These are phyloP conservation scores for Luffa acutangula DNA, from an alignment of 306 rosid species.

Conservation along the genomic window DNA sequence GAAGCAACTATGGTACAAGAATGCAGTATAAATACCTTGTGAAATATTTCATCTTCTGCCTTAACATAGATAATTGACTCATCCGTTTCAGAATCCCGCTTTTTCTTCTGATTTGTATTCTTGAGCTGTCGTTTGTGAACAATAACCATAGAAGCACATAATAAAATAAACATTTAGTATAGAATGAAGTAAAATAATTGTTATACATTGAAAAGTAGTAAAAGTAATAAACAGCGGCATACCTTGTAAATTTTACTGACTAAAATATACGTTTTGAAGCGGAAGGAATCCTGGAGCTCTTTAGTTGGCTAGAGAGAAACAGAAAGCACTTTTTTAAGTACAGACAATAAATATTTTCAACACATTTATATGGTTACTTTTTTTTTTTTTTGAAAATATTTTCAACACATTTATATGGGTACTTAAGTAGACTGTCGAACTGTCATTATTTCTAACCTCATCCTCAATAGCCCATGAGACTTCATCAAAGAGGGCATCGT, in stretches of 20 bases:
- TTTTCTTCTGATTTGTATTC: constrained; percentile 31
- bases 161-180: not conserved
- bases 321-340: constrained; percentile 1
- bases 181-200: not conserved
- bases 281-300: constrained; percentile 59
- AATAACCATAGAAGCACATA: constrained; percentile 8
- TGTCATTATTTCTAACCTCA: constrained; percentile 54
- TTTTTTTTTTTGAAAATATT: too few relatives aligned
- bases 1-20: not conserved
- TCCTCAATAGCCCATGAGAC: constrained; percentile 86
- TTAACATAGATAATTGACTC: constrained; percentile 48
- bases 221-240: constrained; percentile 8
- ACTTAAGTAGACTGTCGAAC: constrained; percentile 15
- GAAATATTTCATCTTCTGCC: constrained; percentile 79
- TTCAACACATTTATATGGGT: not conserved
- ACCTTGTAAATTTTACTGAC: constrained; percentile 66
- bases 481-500: constrained; percentile 78
- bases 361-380: not conserved
- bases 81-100: constrained; percentile 16
- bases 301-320: constrained; percentile 52
- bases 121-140: constrained; percentile 36
- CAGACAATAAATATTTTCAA: not conserved
- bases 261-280: constrained; percentile 41
- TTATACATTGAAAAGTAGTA: not conserved
- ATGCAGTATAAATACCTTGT: constrained; percentile 37